Evolutionary conservation across 2,329 filamentous ascomycete genomes (phyloP).

Genomic region (Aspergillus sp.): DNA sequence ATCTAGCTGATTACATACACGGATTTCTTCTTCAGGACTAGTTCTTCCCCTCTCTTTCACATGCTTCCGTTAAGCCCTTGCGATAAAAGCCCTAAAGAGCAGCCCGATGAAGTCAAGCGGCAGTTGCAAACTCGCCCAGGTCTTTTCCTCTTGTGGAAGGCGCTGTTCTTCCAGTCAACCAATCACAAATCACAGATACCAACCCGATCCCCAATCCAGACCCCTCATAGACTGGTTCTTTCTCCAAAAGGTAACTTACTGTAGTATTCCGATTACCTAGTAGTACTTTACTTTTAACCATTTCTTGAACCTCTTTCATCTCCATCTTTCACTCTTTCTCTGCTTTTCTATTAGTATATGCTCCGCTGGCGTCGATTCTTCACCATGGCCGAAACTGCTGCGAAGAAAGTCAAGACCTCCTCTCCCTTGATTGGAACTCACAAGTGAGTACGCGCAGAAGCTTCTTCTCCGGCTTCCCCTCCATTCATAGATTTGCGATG

Average conservation of each 20-base stretch:
- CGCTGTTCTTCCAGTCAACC: neutral
- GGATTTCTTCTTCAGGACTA: neutral
- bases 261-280: neutral
- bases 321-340: neutral
- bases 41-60: slow-evolving; percentile 6
- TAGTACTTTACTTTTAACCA: neutral
- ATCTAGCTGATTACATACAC: neutral
- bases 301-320: neutral
- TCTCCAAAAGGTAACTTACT: neutral
- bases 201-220: neutral
- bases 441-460: slow-evolving; percentile 54
- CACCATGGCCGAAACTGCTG: slow-evolving; percentile 68
- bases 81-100: slow-evolving; percentile 13
- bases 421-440: slow-evolving; percentile 82
- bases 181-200: neutral
- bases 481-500: slow-evolving; percentile 7
- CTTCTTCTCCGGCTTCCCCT: neutral
- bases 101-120: slow-evolving; percentile 4
- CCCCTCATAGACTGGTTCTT: neutral
- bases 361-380: slow-evolving; percentile 44
- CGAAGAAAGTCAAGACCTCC: slow-evolving; percentile 82
- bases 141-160: neutral
- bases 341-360: slow-evolving; percentile 22
- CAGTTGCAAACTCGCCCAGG: neutral
- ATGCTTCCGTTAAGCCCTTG: slow-evolving; percentile 14